These are phyloP conservation scores for Citrus maxima DNA, from an alignment of 345 rosid genomes.

Conservation along the genomic window DNA sequence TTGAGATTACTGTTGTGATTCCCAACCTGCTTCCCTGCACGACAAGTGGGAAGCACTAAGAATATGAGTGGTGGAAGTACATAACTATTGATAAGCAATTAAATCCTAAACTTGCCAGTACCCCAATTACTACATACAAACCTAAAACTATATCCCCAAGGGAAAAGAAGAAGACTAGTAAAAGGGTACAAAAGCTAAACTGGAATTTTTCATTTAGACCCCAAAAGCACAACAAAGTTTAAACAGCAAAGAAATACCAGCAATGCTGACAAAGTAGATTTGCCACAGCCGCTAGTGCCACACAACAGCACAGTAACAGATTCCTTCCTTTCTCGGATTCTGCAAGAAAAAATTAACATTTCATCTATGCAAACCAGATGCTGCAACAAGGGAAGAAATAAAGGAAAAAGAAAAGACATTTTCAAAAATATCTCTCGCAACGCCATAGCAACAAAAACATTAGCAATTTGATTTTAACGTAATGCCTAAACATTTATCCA, in stretches of 20 bases:
- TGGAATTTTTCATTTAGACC: neutral
- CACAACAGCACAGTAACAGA: slow-evolving; percentile 94
- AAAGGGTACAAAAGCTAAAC: neutral
- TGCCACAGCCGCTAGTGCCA: slow-evolving; percentile 99
- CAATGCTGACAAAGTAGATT: slow-evolving; percentile 98
- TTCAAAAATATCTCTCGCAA: neutral
- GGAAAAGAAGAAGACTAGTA: neutral
- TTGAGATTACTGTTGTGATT: slow-evolving; percentile 90
- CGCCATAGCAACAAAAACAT: neutral
- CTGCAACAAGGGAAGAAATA: neutral
- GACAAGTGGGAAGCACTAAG: neutral
- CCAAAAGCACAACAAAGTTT: slow-evolving; percentile 10
- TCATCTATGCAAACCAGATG: neutral
- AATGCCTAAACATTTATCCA: neutral
- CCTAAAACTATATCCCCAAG: neutral
- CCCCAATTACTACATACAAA: neutral
- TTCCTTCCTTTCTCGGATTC: slow-evolving; percentile 97
- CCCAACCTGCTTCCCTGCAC: slow-evolving; percentile 78
- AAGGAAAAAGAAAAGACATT: neutral
- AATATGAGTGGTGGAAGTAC: neutral
- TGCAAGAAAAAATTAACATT: slow-evolving; percentile 36
- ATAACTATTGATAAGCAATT: neutral
- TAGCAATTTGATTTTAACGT: neutral
- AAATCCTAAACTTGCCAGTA: neutral
- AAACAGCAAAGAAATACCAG: slow-evolving; percentile 53